Evolutionary conservation across 2,329 filamentous ascomycete species (phyloP).

Genomic region (Colletotrichum eleusines): DNA sequence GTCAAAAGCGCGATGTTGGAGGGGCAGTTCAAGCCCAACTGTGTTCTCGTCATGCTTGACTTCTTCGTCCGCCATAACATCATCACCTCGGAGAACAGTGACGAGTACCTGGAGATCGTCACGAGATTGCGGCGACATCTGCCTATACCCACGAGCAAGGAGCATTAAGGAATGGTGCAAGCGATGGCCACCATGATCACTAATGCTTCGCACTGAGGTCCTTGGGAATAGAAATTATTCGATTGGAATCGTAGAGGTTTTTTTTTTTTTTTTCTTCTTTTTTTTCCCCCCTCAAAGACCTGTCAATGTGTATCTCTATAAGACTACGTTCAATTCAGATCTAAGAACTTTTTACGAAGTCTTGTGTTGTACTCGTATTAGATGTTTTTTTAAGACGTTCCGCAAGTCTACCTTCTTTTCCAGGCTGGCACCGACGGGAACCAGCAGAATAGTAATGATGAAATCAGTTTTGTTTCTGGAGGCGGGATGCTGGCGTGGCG

Average conservation of each 20-base stretch:
- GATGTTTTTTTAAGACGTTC: slow-evolving; percentile 53
- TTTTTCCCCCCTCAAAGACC: no score
- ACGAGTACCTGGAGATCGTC: slow-evolving; percentile 77
- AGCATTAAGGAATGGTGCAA: background rate
- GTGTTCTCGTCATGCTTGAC: slow-evolving; percentile 81
- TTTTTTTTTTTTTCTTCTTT: no score
- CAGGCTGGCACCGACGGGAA: slow-evolving; percentile 54
- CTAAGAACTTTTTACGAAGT: slow-evolving; percentile 51
- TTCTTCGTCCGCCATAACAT: slow-evolving; percentile 85
- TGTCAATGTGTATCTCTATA: no score
- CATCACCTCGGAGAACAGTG: slow-evolving; percentile 78
- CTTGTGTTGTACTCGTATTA: slow-evolving; percentile 53
- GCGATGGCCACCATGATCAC: no score
- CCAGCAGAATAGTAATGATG: slow-evolving; percentile 50
- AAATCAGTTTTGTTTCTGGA: slow-evolving; percentile 52
- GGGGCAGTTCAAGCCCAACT: slow-evolving; percentile 88
- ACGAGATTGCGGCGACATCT: slow-evolving; percentile 58
- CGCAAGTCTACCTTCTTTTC: slow-evolving; percentile 58
- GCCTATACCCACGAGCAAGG: slow-evolving; percentile 52
- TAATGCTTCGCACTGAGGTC: background rate
- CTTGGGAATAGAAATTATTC: no score
- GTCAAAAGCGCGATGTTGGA: slow-evolving; percentile 72
- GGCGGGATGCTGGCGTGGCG: slow-evolving; percentile 55
- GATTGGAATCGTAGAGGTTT: rapidly evolving
- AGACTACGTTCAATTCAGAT: background rate